These are phyloP conservation scores for Penicillium concentricum DNA, from an alignment of 2,329 filamentous ascomycete species.

Conservation along the genomic window DNA sequence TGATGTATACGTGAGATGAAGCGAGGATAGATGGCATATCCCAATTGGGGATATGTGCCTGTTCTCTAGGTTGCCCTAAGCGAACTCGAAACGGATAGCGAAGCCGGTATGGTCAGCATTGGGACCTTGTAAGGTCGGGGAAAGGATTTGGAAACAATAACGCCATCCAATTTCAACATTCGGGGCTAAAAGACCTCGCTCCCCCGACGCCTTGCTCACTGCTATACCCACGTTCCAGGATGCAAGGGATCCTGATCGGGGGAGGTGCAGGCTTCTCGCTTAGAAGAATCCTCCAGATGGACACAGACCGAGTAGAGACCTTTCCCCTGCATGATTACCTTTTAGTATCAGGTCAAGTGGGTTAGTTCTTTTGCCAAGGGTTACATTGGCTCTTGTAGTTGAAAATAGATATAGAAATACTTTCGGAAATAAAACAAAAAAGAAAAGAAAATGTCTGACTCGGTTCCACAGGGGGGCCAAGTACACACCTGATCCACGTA, in stretches of 20 bases:
- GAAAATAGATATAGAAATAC: constrained; percentile 4
- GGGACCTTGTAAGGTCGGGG: neutral
- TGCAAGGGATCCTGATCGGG: constrained; percentile 14
- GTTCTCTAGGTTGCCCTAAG: neutral
- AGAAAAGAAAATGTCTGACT: constrained; percentile 14
- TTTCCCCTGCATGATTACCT: constrained; percentile 6
- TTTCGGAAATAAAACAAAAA: neutral
- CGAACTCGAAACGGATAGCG: neutral
- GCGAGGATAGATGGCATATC: neutral
- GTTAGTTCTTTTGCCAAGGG: neutral
- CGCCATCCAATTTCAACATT: neutral
- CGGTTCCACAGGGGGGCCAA: constrained; percentile 23
- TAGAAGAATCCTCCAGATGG: neutral
- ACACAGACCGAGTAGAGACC: neutral
- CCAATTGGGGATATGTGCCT: neutral
- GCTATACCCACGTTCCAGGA: constrained; percentile 21
- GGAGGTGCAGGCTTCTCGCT: constrained; percentile 12
- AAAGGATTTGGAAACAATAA: neutral
- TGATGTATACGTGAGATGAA: neutral
- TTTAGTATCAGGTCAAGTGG: neutral
- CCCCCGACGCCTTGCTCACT: constrained; percentile 12
- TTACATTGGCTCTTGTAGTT: neutral
- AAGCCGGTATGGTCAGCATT: neutral
- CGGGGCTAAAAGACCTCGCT: neutral
- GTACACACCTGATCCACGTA: constrained; percentile 15